Conservation (phyloP, 164 flowering plant genomes). For the Vitis amurensis region DNA sequence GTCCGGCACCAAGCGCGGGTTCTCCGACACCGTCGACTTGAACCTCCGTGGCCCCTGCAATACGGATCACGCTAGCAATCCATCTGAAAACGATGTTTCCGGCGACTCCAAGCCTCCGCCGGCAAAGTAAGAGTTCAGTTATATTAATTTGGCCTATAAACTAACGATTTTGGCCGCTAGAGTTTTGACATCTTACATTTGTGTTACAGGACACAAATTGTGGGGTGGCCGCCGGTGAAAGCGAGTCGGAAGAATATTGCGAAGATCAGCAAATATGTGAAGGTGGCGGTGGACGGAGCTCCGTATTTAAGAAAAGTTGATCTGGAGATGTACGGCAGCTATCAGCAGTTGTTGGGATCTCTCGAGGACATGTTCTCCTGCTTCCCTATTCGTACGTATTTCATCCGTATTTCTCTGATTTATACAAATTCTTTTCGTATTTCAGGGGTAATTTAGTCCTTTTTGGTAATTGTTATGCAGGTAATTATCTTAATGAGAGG, state of each 20-base stretch:
- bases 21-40: slow-evolving; percentile 24
- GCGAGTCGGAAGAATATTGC: slow-evolving; percentile 12
- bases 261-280: slow-evolving; percentile 29
- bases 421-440: not conserved
- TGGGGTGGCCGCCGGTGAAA: slow-evolving; percentile 47
- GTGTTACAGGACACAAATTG: slow-evolving; percentile 23
- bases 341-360: slow-evolving; percentile 22
- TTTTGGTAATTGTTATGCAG: slow-evolving; percentile 5
- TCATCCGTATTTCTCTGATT: no score
- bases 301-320: slow-evolving; percentile 37
- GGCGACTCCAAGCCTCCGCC: slow-evolving; percentile 6
- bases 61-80: no score
- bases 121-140: slow-evolving; percentile 20
- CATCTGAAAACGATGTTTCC: not conserved
- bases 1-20: slow-evolving; percentile 20
- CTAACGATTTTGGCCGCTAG: not conserved
- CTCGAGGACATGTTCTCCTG: slow-evolving; percentile 27
- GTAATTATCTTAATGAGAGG: slow-evolving; percentile 20
- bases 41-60: slow-evolving; percentile 9
- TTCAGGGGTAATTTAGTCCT: not conserved
- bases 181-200: not conserved
- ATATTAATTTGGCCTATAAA: not conserved
- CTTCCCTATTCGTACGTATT: slow-evolving; percentile 22
- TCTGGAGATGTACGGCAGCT: slow-evolving; percentile 27
- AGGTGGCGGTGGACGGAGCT: slow-evolving; percentile 39